Base-by-base conservation (phyloP, 2,329 filamentous ascomycete species). In the Dactylellina sp. region DNA sequence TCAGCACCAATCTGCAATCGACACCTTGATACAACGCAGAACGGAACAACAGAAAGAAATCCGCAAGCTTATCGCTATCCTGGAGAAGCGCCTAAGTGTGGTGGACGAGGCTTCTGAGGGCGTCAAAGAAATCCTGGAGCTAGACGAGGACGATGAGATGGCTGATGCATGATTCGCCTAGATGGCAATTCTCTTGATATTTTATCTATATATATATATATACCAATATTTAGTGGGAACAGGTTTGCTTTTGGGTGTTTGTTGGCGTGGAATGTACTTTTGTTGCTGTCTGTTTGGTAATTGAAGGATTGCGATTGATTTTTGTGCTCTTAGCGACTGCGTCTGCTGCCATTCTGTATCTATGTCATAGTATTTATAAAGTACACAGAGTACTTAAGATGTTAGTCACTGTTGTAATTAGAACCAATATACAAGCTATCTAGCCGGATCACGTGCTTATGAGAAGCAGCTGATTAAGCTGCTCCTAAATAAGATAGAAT, bases 281-380 rank as follows among this genome's bases (percentile, higher is more conserved):
- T 32, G 28, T 7, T 40, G 11, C 3, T 40, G 9, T 40, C 5
- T 40, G 9, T 12, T 12, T 7, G 5, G 37, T 40, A 14, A 7
- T 7, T 40, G 37, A 6, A 35, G 40, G 40, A 46, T 46, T 7
- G 7, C 7, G n/a, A 46, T 46, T 6, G 40, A 20, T n/a, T n/a
- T n/a, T n/a, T n/a, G 40, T 46, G 16, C 7, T 47, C 4, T 25
- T 47, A 47, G 37, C 37, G 37, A 35, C 32, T 35, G 32, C 32
- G 6, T 35, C 32, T 35, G n/a, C n/a, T 35, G 12, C 32, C 12
- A 35, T 35, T 6, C 32, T 12, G 6, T 6, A 35, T 35, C 6
- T 35, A 35, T 35, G 6, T 35, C 32, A 35, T 12, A 35, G 32
- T 35, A 35, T 35, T 35, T 35, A 35, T 84, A 25, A 87, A n/a